Evolutionary conservation across 1,284 basidiomycete genomes (phyloP), one percentile per base, ranked within the genome.

Genomic region (Leccinum pachyderme): DNA sequence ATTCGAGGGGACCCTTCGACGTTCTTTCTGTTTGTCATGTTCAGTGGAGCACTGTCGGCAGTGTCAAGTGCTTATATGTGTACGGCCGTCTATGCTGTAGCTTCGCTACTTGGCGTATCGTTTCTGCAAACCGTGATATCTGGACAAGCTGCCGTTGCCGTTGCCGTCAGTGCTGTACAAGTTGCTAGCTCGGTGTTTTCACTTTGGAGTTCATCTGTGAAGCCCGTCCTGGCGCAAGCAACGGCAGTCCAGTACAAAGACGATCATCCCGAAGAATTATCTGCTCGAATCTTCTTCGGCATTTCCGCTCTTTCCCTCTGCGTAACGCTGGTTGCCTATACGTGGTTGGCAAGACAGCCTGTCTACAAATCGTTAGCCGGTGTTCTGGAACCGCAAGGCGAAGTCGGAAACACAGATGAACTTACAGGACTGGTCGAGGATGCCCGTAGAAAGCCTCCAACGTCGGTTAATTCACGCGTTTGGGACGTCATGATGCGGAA

Each of bases 111-210:
- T 54, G 89, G 89, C 0, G 79, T 83, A 7, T 66, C 76, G 11
- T 82, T 82, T 7, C 79, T 92, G 57, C 88, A 90, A 68, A 74
- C 83, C 7, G 75, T 86, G 64, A 81, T 91, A 77, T 80, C 88
- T 1, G 89, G 90, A 7, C 89, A 92, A 64, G 89, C 87, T 4
- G 86, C 86, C 0, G 81, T 91, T 0, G 90, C 83, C 0, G 87
- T 92, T 5, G 82, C 79, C 2, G 83, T 92, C 52, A 88, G 86
- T 59, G 73, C 75, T 2, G 82, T 91, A 1, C 87, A 92, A 63
- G 80, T 89, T n/a, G 63, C 83, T 44, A 87, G 86, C 56, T 78
- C 87, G 4, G 66, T 76, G 0, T 73, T 80, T 4, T 85, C 85
- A 12, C 73, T 87, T 5, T 73, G 74, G 75, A 71, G 73, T 7